Base-by-base conservation (phyloP, 140 eudicot genomes). In the Senecio squalidus region DNA sequence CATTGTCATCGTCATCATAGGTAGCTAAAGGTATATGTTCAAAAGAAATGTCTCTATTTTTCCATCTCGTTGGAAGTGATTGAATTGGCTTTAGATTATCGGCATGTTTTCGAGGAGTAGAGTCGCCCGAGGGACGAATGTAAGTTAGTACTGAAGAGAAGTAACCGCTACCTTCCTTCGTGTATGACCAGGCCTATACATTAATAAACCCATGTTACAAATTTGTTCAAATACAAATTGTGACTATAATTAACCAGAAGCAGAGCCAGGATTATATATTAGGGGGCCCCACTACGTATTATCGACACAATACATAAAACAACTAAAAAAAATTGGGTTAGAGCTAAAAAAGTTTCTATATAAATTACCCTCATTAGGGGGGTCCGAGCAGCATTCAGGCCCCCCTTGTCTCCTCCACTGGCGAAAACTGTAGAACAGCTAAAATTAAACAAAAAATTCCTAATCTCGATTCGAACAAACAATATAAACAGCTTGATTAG, bases 141-240 rank as follows among this genome's bases (percentile, higher is more conserved):
- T 46, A 81, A 29, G 94, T 68, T 33, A 87, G 71, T 6, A 81
- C 46, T 31, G 98, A 92, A 39, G 95, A 72, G 53, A 69, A 22
- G 23, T 85, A 64, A 54, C 71, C 75, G 9, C 80, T n/a, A n/a
- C n/a, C 82, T 38, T 78, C 82, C 69, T 81, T 79, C 39, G 78
- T 15, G 67, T 70, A 17, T 48, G 86, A 63, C 68, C 78, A 81
- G 79, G 74, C 91, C 98, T 91, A 74, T 77, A 84, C 61, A 66
- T 23, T 62, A 50, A 52, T 20, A 67, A 61, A 54, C 51, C 39
- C 51, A 66, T 46, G 72, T 45, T 34, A 54, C 26, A 50, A 31
- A 62, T 43, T 17, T 34, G 66, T 23, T 10, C 16, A 50, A 46
- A 56, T 0, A 4, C 14, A 25, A 6, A 33, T 33, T 31, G 38